These are phyloP conservation scores for Gossypium ekmanianum DNA, from an alignment of 345 rosid genomes.

Conservation along the genomic window DNA sequence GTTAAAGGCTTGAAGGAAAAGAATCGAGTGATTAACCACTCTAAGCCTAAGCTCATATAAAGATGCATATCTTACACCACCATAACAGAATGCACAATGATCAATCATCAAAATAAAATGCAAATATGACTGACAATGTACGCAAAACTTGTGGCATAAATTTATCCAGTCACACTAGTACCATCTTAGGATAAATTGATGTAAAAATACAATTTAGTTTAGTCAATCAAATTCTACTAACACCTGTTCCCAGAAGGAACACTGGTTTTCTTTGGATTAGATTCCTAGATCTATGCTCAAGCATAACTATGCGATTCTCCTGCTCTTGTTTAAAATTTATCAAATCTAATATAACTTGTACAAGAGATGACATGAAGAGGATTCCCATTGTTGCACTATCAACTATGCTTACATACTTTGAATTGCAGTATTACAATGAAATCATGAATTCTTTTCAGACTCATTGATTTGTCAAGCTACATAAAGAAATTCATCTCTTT, in stretches of 20 bases:
- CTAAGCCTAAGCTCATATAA: background rate
- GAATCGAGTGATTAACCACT: background rate
- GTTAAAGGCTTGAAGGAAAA: conserved; percentile 3
- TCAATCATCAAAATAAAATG: background rate
- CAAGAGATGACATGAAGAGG: background rate
- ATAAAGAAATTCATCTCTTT: conserved; percentile 5
- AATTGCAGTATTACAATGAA: background rate
- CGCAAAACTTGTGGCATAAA: background rate
- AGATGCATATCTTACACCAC: background rate
- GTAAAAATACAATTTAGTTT: background rate
- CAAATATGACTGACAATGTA: background rate
- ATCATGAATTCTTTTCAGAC: background rate
- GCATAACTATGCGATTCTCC: background rate
- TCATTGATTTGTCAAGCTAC: background rate
- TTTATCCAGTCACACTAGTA: background rate
- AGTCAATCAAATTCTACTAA: background rate
- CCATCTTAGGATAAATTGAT: background rate
- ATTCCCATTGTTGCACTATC: background rate
- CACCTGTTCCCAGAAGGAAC: background rate
- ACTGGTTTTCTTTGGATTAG: background rate
- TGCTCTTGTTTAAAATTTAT: background rate
- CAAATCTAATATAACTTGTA: background rate
- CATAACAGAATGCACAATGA: background rate
- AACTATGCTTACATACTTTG: background rate
- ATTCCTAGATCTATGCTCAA: background rate